Conservation (phyloP, 805 yeast species). For the Saccharomyces jurei region DNA sequence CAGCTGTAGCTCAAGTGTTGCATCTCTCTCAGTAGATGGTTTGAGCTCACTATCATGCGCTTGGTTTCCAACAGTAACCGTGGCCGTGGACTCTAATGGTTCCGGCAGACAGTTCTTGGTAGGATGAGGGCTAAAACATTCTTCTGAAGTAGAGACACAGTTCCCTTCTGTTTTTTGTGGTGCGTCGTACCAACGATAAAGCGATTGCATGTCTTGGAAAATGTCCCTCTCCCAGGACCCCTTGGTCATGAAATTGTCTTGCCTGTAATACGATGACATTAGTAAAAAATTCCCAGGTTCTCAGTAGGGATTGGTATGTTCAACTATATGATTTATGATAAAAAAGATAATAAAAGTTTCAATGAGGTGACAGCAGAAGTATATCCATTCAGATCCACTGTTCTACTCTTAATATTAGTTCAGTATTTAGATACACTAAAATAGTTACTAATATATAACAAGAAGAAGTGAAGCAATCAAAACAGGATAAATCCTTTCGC, state of each 20-base stretch:
- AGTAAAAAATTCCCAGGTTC: not conserved
- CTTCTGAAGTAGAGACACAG: not conserved
- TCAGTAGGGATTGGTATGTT: not conserved
- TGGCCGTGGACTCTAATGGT: not conserved
- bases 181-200: not conserved
- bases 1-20: not conserved
- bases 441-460: not conserved
- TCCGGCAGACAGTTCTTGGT: not conserved
- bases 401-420: not conserved
- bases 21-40: not conserved
- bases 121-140: not conserved
- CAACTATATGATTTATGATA: not conserved
- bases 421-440: not conserved
- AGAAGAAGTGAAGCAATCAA: not conserved
- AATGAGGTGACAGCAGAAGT: not conserved
- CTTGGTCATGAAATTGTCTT: not conserved
- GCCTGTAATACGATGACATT: not conserved
- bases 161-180: not conserved
- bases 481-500: not conserved
- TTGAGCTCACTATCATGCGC: not conserved
- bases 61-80: not conserved
- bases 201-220: not conserved
- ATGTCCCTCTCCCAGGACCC: not conserved
- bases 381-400: not conserved
- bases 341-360: not conserved